Base-by-base conservation (phyloP, 1,139 yeast genomes). In the Diutina sp. region DNA sequence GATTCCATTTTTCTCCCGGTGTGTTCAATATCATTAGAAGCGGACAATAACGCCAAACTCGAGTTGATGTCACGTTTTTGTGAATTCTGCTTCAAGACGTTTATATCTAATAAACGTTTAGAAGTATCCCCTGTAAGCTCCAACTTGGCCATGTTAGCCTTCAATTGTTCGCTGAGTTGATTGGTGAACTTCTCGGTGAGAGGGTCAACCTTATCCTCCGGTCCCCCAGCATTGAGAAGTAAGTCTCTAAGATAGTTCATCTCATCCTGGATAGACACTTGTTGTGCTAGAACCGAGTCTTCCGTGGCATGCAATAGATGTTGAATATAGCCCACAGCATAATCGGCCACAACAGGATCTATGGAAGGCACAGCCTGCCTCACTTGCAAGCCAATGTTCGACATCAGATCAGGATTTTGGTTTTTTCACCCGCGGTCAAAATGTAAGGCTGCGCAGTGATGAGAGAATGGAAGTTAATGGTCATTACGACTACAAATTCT, bases 1-100 rank as follows among this genome's bases (percentile, higher is more conserved):
- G 95, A 85, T 69, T 93, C 98, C 74, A 90, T 87, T 64, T 86
- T 85, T 71, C 97, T 81, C 56, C 97, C 97, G 0, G 95, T 79
- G 62, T 91, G 95, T 60, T 91, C 97, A 62, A 93, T 85, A 66
- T 90, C 97, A 60, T 82, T 81, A 32, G 86, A 80, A 30, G 90
- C 90, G 63, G 87, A 88, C 56, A 89, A 71, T 66, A 87, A 70
- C 28, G 88, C 89, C 63, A 87, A 72, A 4, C 90, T 83, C 1
- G 87, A 76, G 65, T 85, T 85, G 62, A 85, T 79, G 64, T 87
- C 90, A 69, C 91, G 79, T 67, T 85, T 85, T 64, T 82, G 84
- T 63, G 74, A 80, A 67, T 83, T 82, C 61, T 72, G 72, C 58
- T 69, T 70, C 63, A 87, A 73, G 56, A 86, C 73, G 65, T 84